phyloP scores from a whole-genome alignment of 371 early-diverging fungal genomes.

The Circinella umbellata region DNA sequence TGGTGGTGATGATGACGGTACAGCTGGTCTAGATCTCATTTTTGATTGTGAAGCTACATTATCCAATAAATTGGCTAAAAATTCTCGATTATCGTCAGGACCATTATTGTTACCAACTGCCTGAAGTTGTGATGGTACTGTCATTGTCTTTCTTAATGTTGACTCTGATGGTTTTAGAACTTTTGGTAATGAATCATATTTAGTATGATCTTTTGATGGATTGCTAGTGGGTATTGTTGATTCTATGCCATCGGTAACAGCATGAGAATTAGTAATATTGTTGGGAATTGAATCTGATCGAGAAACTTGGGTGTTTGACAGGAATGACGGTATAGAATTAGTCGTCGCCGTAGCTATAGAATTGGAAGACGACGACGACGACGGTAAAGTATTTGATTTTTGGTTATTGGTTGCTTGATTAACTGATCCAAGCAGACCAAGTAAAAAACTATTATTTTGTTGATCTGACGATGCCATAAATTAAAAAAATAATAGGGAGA shows the following conservation, averaged over 20 bases:
- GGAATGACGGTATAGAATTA: too few species aligned
- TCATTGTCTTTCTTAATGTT: too few species aligned
- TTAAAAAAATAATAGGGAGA: not conserved
- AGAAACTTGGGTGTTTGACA: not conserved
- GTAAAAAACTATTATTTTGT: constrained; percentile 2
- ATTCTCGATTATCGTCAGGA: not conserved
- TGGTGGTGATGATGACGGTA: not conserved
- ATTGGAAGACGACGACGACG: not conserved
- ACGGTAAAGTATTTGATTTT: not conserved
- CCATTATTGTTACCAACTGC: not conserved
- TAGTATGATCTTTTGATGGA: too few species aligned
- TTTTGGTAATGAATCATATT: too few species aligned
- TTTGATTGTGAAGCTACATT: not conserved
- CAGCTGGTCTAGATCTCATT: not conserved
- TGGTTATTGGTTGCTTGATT: not conserved
- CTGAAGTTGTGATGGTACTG: not conserved
- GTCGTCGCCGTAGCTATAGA: not conserved
- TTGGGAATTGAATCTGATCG: too few species aligned
- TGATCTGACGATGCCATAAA: not conserved
- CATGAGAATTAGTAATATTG: too few species aligned
- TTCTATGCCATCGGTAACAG: too few species aligned
- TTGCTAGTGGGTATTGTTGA: too few species aligned
- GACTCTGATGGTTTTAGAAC: too few species aligned
- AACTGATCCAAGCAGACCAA: not conserved
- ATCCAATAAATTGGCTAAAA: not conserved